A percentile compares a stretch with the other conserved stretches of the same genome.
Evolutionary conservation across 306 rosid genomes (phyloP).

Genomic region (Ochetophila trinervis): DNA sequence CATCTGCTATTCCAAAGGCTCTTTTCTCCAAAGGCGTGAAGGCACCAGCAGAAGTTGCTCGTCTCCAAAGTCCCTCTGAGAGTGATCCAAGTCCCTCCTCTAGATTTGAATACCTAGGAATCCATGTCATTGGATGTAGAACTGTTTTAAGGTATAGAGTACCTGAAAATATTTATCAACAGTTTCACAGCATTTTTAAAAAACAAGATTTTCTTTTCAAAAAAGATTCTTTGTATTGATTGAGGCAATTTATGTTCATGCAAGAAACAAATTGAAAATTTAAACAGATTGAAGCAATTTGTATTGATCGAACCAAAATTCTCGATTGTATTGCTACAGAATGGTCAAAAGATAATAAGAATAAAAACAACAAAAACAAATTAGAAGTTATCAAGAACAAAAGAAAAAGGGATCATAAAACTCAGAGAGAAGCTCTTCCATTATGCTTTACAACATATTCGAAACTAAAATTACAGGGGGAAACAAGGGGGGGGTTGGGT

Average conservation of each 20-base stretch:
- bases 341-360: no score
- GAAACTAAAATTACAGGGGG: background rate
- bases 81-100: slow-evolving; percentile 55
- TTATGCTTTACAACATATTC: background rate
- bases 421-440: background rate
- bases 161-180: slow-evolving; percentile 5
- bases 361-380: no score
- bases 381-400: background rate
- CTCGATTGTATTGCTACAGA: background rate
- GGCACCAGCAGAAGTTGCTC: slow-evolving; percentile 82
- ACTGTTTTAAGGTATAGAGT: slow-evolving; percentile 4
- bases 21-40: slow-evolving; percentile 68
- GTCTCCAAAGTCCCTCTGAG: slow-evolving; percentile 84
- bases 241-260: slow-evolving; percentile 7
- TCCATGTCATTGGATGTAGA: slow-evolving; percentile 24
- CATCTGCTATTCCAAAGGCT: slow-evolving; percentile 96
- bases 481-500: background rate
- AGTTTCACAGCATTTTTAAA: background rate
- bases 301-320: background rate
- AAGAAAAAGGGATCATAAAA: no score
- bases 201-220: background rate
- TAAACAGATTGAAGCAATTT: background rate
- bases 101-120: slow-evolving; percentile 51
- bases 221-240: background rate
- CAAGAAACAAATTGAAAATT: background rate